A percentile compares a stretch with the other conserved stretches of the same genome.
These are phyloP conservation scores for Trichoderma koningiopsis DNA, from an alignment of 2,329 filamentous ascomycete genomes.

Conservation along the genomic window DNA sequence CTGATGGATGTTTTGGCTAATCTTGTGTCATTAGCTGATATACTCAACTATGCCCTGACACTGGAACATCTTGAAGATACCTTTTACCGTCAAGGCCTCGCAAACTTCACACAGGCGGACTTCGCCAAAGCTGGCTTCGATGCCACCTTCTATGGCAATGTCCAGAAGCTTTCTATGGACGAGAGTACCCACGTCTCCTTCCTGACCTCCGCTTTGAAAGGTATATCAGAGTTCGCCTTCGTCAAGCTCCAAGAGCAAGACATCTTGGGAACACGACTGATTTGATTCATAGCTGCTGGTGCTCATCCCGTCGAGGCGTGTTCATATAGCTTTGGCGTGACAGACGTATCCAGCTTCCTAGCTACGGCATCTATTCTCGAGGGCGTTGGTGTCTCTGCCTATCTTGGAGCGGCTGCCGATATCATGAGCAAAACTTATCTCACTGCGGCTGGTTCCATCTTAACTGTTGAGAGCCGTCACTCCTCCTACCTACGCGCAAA, in stretches of 20 bases:
- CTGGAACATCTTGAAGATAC: slow-evolving; percentile 61
- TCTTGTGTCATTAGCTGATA: slow-evolving; percentile 32
- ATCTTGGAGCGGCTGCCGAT: slow-evolving; percentile 62
- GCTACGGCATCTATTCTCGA: slow-evolving; percentile 65
- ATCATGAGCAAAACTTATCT: slow-evolving; percentile 63
- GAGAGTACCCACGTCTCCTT: slow-evolving; percentile 59
- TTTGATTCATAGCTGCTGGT: slow-evolving; percentile 37
- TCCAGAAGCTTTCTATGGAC: slow-evolving; percentile 58
- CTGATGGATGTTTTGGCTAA: not conserved
- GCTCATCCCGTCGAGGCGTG: slow-evolving; percentile 55
- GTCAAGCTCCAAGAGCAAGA: not conserved
- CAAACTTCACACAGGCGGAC: slow-evolving; percentile 56
- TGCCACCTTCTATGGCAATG: slow-evolving; percentile 57
- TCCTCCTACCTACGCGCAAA: slow-evolving; percentile 59
- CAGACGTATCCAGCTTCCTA: slow-evolving; percentile 59
- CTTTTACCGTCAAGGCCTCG: slow-evolving; percentile 64
- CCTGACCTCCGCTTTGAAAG: slow-evolving; percentile 48
- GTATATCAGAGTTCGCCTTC: slow-evolving; percentile 9
- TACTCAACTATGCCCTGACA: slow-evolving; percentile 52
- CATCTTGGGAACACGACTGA: not conserved
- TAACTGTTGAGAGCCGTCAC: slow-evolving; percentile 65
- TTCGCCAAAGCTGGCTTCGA: slow-evolving; percentile 56
- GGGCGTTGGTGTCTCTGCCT: slow-evolving; percentile 65
- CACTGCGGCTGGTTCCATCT: slow-evolving; percentile 62
- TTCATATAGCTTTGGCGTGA: slow-evolving; percentile 62